Conservation (phyloP, 768 basidiomycete genomes). For the Chalciporus pseudorubinellus region DNA sequence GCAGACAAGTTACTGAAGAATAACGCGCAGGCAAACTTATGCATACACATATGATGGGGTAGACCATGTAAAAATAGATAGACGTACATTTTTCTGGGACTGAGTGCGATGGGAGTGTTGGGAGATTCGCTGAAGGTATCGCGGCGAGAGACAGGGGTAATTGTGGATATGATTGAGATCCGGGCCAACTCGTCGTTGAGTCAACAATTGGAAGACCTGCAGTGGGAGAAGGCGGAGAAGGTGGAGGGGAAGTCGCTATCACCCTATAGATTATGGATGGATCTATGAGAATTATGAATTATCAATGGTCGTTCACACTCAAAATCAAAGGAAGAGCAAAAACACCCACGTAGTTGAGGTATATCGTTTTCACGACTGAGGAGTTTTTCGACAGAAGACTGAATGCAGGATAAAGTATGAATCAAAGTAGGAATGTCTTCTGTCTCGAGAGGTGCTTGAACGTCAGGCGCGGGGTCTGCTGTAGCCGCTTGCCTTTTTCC, state of each 20-base stretch:
- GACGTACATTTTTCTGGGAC: background rate
- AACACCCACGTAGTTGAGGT: constrained; percentile 10
- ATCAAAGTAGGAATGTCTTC: constrained; percentile 7
- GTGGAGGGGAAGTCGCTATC: constrained; percentile 1
- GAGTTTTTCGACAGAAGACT: constrained; percentile 18
- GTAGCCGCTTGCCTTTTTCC: background rate
- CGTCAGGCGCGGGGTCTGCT: background rate
- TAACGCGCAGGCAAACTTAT: background rate
- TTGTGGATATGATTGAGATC: background rate
- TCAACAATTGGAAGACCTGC: background rate
- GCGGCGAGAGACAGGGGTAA: background rate
- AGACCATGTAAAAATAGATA: no score
- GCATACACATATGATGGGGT: no score
- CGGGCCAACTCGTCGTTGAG: background rate
- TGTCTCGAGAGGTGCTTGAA: constrained; percentile 10
- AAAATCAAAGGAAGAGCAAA: background rate
- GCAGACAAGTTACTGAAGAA: background rate
- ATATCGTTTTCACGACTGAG: constrained; percentile 9
- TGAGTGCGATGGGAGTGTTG: background rate
- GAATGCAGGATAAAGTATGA: constrained; percentile 2
- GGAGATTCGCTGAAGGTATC: background rate
- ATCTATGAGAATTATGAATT: background rate
- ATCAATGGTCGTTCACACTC: background rate
- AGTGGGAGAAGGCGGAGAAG: background rate
- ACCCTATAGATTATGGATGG: background rate